These are phyloP conservation scores for Starmerella floris DNA, from an alignment of 805 yeast genomes.

Conservation along the genomic window DNA sequence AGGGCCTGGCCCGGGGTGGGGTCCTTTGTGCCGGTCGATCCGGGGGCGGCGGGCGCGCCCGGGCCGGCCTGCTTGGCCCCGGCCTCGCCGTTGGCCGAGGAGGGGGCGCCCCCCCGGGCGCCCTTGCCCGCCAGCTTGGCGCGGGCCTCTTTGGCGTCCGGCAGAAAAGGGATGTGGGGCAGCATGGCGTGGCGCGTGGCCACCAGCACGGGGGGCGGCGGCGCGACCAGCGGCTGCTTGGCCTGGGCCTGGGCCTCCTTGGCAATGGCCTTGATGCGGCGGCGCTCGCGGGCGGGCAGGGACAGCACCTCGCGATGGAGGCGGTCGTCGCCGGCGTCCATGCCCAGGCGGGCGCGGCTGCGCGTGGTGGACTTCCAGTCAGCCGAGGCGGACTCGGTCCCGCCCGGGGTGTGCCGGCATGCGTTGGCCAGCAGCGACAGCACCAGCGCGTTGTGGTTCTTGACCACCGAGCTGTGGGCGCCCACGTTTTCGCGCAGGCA, in stretches of 20 bases:
- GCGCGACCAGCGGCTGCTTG: slow-evolving; percentile 40
- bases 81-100: not conserved
- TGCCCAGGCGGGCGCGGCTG: slow-evolving; percentile 31
- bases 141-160: slow-evolving; percentile 18
- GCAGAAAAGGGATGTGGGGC: slow-evolving; percentile 71
- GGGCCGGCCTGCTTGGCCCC: not conserved
- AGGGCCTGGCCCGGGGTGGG: slow-evolving; percentile 1
- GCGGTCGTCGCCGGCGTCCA: slow-evolving; percentile 49
- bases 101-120: not conserved
- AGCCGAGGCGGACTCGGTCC: slow-evolving; percentile 30
- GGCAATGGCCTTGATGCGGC: slow-evolving; percentile 69
- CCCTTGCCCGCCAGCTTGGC: not conserved
- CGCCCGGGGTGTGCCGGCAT: slow-evolving; percentile 58
- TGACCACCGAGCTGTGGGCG: slow-evolving; percentile 27
- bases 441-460: slow-evolving; percentile 71
- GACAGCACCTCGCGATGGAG: slow-evolving; percentile 79
- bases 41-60: not conserved
- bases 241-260: slow-evolving; percentile 42
- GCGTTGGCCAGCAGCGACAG: slow-evolving; percentile 76
- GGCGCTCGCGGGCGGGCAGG: slow-evolving; percentile 69
- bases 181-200: slow-evolving; percentile 39
- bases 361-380: slow-evolving; percentile 27
- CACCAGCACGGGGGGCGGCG: slow-evolving; percentile 25
- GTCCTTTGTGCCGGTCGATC: not conserved
- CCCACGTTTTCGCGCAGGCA: slow-evolving; percentile 46